Percentiles rank a stretch among this genome's conserved stretches.
These are phyloP conservation scores for Coniferiporia sulphurascens DNA, from an alignment of 1,284 basidiomycete species.

Conservation along the genomic window DNA sequence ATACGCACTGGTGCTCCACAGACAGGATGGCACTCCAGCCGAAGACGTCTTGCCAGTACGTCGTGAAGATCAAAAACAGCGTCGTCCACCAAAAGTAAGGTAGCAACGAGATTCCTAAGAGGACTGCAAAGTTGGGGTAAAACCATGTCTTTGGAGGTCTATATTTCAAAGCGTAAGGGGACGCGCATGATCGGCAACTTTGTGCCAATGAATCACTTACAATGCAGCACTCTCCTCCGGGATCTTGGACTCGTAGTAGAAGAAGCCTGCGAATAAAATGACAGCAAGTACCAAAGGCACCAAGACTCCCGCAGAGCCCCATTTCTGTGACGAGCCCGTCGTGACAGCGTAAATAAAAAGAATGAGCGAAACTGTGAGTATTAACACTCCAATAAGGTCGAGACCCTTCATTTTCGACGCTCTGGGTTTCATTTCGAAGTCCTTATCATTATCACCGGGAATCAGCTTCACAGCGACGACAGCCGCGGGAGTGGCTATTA, in stretches of 20 bases:
- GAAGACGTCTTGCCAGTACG: conserved; percentile 34
- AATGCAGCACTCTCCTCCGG: conserved; percentile 19
- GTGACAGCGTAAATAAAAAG: conserved; percentile 24
- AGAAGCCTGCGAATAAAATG: conserved; percentile 18
- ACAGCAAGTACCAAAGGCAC: conserved; percentile 22
- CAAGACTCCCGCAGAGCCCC: conserved; percentile 20
- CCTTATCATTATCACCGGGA: conserved; percentile 19
- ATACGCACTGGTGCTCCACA: conserved; percentile 30
- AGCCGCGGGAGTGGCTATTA: conserved; percentile 29
- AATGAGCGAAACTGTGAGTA: conserved; percentile 17
- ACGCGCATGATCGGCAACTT: neutral
- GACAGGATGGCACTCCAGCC: conserved; percentile 30
- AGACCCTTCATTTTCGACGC: conserved; percentile 4
- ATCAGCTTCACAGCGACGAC: conserved; percentile 31
- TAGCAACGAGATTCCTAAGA: conserved; percentile 33
- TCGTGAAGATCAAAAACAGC: conserved; percentile 28
- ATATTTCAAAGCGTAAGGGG: neutral
- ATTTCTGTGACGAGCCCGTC: conserved; percentile 20
- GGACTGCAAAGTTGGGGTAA: conserved; percentile 34
- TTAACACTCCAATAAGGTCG: conserved; percentile 6
- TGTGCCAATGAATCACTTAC: neutral
- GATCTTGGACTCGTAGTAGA: conserved; percentile 21
- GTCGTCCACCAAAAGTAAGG: conserved; percentile 37
- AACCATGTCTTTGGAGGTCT: conserved; percentile 39
- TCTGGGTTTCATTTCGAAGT: neutral